A percentile compares a stretch with the other conserved stretches of the same genome.
Evolutionary conservation across 75 land plant genomes (phyloP).

Genomic region (Pinus albicaulis): DNA sequence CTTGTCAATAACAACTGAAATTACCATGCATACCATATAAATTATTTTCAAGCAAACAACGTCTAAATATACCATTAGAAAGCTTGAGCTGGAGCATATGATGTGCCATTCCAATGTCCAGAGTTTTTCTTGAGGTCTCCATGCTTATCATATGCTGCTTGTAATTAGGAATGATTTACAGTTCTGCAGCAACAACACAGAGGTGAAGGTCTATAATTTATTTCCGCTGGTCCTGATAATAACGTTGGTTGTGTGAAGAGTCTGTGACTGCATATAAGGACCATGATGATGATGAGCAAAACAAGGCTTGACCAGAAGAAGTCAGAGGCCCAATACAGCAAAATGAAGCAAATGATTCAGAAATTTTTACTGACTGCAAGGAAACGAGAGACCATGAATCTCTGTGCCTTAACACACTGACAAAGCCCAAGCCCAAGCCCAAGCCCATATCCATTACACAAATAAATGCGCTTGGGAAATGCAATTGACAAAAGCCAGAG

Average conservation of each 20-base stretch:
- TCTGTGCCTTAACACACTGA: conserved; percentile 11
- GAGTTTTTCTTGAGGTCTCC: not conserved
- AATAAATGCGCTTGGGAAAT: conserved; percentile 2
- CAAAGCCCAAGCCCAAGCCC: too few species aligned
- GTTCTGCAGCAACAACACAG: too few species aligned
- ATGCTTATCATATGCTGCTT: not conserved
- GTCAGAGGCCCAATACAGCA: conserved; percentile 1
- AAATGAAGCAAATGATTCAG: conserved; percentile 9
- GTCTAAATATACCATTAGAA: conserved; percentile 1
- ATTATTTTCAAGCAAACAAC: too few species aligned
- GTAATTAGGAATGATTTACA: too few species aligned
- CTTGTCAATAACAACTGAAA: too few species aligned
- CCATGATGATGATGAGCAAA: not conserved
- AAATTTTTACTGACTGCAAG: not conserved
- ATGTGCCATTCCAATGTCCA: conserved; percentile 9
- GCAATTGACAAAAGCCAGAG: conserved; percentile 8
- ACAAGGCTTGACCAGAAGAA: conserved; percentile 4
- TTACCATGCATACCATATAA: too few species aligned
- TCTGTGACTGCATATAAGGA: too few species aligned
- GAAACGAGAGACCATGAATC: not conserved
- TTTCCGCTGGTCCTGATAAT: too few species aligned
- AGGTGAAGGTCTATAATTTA: too few species aligned
- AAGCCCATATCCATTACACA: conserved; percentile 8
- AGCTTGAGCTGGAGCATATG: conserved; percentile 1
- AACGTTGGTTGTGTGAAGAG: too few species aligned